These are phyloP conservation scores for Sambucus nigra DNA, from an alignment of 129 eudicot genomes.

Conservation along the genomic window DNA sequence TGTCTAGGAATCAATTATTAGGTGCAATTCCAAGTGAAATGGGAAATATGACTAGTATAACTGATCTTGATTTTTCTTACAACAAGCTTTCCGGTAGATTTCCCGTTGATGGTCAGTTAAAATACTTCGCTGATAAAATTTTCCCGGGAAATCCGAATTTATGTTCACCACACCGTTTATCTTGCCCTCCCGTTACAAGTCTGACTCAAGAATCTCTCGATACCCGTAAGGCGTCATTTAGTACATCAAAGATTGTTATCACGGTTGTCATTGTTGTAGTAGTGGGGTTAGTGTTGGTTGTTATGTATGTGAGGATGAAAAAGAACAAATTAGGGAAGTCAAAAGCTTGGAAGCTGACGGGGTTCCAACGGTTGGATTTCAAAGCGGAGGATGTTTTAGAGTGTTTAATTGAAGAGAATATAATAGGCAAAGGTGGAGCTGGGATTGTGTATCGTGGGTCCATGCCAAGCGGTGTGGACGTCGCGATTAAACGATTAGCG, in stretches of 20 bases:
- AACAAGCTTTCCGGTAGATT: slow-evolving; percentile 56
- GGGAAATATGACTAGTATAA: slow-evolving; percentile 51
- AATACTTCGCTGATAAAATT: slow-evolving; percentile 33
- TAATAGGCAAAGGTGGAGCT: slow-evolving; percentile 90
- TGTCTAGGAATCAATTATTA: slow-evolving; percentile 44
- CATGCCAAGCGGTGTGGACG: slow-evolving; percentile 59
- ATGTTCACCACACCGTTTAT: slow-evolving; percentile 34
- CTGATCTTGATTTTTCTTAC: slow-evolving; percentile 61
- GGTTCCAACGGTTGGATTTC: slow-evolving; percentile 67
- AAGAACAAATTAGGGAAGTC: slow-evolving; percentile 36
- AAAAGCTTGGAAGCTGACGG: slow-evolving; percentile 63
- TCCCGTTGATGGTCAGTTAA: slow-evolving; percentile 50
- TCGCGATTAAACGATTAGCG: slow-evolving; percentile 59
- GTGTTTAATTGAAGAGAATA: slow-evolving; percentile 70
- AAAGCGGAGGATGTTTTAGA: slow-evolving; percentile 68
- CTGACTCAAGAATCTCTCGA: slow-evolving; percentile 4
- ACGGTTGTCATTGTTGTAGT: slow-evolving; percentile 13
- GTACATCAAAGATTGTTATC: slow-evolving; percentile 29
- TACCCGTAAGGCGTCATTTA: slow-evolving; percentile 4
- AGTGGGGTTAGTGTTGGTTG: slow-evolving; percentile 7
- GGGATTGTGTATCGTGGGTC: slow-evolving; percentile 83
- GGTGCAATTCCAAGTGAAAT: slow-evolving; percentile 64
- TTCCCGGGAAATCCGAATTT: slow-evolving; percentile 75
- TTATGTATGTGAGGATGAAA: slow-evolving; percentile 17
- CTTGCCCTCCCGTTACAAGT: slow-evolving; percentile 22